Base-by-base conservation (phyloP, 768 basidiomycete species). In the Serendipita indica region DNA sequence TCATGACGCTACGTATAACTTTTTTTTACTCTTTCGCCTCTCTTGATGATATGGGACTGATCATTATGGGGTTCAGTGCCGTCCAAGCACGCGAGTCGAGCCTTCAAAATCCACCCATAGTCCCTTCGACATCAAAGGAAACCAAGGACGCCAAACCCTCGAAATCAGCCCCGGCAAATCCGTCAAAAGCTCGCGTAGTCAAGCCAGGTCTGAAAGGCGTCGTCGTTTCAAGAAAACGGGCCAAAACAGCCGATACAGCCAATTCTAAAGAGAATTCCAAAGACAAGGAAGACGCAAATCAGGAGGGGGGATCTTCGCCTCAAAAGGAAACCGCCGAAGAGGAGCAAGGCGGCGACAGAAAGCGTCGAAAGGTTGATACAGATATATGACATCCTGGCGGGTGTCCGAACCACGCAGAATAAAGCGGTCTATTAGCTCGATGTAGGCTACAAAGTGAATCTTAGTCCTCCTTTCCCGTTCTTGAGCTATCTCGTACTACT, bases 141-240 rank as follows among this genome's bases (percentile, higher is more conserved):
- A 6, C 5, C n/a, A 43, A 54, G 49, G 49, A 54, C 22, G n/a
- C 10, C n/a, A 54, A 7, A 22, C 7, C 49, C 49, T 5, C 49
- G 30, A 54, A 54, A 30, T n/a, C 49, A 5, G 49, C 18, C 30
- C 22, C 20, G 4, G 30, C 18, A 10, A n/a, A n/a, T 6, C 7
- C 16, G n/a, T 18, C 18, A 7, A 6, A 27, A 32, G 20, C 49
- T 6, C 18, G 30, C 7, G 5, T 28, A 16, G 22, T 30, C 49
- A 54, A 54, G n/a, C 22, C 49, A 10, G 49, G 16, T 18, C 49
- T 54, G 16, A 54, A 54, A 32, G 49, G 49, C 7, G 49, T 54
- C 30, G 49, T 54, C n/a, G 49, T 54, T 3, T 16, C 49, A 7
- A 18, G 49, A 7, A 54, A 54, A n/a, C 3, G 49, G 30, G 20